phyloP scores from a whole-genome alignment of 2,329 filamentous ascomycete genomes.

The Trichoderma koningii region DNA sequence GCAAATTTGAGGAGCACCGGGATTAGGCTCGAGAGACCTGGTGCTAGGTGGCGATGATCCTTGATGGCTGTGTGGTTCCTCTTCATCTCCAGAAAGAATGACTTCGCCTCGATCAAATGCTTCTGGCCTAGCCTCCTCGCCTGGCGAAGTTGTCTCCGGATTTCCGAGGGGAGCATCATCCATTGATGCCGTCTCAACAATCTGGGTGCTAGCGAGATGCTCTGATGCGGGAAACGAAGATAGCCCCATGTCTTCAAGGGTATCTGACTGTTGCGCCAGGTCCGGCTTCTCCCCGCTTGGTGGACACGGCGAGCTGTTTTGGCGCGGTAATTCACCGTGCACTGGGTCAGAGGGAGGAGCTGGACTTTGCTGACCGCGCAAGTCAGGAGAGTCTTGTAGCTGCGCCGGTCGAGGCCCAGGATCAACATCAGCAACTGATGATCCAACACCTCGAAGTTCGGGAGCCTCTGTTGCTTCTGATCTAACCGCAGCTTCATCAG shows the following conservation, averaged over 20 bases:
- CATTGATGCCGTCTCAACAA: neutral
- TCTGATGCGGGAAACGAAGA: neutral
- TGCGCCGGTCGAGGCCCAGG: conserved; percentile 27
- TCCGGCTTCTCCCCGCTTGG: neutral
- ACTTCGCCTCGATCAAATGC: neutral
- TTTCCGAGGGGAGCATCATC: neutral
- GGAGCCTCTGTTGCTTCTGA: neutral
- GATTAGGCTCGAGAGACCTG: neutral
- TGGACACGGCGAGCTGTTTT: neutral
- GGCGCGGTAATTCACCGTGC: neutral
- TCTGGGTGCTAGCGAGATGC: neutral
- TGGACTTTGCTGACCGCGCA: neutral
- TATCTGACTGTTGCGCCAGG: neutral
- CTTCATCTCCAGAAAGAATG: neutral
- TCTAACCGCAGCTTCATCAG: conserved; percentile 18
- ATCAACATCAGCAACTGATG: conserved; percentile 33
- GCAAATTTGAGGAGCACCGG: neutral
- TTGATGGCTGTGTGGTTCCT: neutral
- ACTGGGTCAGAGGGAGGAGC: neutral
- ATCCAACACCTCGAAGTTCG: conserved; percentile 34
- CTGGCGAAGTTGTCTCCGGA: neutral
- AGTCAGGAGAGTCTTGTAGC: conserved; percentile 29
- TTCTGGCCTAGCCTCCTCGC: neutral
- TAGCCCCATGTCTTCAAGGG: neutral
- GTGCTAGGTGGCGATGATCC: neutral